Evolutionary conservation across 1,284 basidiomycete genomes (phyloP).

Genomic region (Sporisorium graminicola): DNA sequence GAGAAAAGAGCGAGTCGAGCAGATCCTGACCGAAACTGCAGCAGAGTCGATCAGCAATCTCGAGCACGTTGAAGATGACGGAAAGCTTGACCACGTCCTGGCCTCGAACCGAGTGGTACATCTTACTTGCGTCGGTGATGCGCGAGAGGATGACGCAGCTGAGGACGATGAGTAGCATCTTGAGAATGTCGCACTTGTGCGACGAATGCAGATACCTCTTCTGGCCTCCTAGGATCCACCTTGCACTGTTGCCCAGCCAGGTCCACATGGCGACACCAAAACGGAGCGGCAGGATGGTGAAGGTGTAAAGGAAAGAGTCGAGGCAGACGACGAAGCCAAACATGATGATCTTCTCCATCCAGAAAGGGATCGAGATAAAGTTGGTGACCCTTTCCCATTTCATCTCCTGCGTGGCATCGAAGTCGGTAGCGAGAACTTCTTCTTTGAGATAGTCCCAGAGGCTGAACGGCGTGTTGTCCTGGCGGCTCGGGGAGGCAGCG

Average conservation of each 20-base stretch:
- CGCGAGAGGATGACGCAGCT: conserved; percentile 83
- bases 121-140: conserved; percentile 94
- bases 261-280: conserved; percentile 65
- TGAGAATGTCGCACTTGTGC: conserved; percentile 90
- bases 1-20: conserved; percentile 93
- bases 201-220: conserved; percentile 71
- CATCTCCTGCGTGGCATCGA: conserved; percentile 90
- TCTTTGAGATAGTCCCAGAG: conserved; percentile 92
- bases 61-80: conserved; percentile 91
- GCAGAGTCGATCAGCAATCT: conserved; percentile 93
- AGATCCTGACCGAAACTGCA: conserved; percentile 98
- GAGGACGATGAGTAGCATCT: conserved; percentile 80
- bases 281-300: conserved; percentile 96
- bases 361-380: conserved; percentile 91
- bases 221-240: conserved; percentile 53
- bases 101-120: conserved; percentile 98
- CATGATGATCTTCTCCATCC: conserved; percentile 93
- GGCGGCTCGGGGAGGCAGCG: background rate
- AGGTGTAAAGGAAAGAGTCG: conserved; percentile 97
- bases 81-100: conserved; percentile 89
- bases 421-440: conserved; percentile 83
- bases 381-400: conserved; percentile 99
- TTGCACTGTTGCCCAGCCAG: conserved; percentile 47
- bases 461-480: conserved; percentile 71
- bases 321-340: conserved; percentile 95